Conservation (phyloP, 768 basidiomycete species). For the Leucosporidium creatinivorum region DNA sequence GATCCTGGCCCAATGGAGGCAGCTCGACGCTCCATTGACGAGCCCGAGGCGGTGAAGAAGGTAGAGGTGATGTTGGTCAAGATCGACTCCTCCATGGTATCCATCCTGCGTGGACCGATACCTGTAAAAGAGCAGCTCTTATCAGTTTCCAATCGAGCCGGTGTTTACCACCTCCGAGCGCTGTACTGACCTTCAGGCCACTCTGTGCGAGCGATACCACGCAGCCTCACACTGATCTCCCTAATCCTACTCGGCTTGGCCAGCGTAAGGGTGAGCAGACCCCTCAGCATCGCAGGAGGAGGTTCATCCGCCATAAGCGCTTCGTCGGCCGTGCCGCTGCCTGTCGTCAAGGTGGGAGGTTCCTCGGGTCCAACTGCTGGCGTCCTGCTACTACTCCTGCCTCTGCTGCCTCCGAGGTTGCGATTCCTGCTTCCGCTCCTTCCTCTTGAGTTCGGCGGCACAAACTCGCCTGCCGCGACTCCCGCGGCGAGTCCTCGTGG, state of each 20-base stretch:
- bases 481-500: conserved; percentile 1
- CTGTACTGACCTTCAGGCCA: conserved; percentile 73
- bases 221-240: conserved; percentile 71
- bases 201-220: conserved; percentile 61
- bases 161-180: not conserved
- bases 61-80: conserved; percentile 63
- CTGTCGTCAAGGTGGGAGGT: not conserved
- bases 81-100: conserved; percentile 68
- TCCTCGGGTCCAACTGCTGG: conserved; percentile 11
- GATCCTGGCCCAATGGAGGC: conserved; percentile 49
- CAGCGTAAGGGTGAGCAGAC: conserved; percentile 57
- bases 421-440: conserved; percentile 4
- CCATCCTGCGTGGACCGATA: conserved; percentile 63
- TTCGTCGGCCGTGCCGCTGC: not conserved
- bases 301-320: conserved; percentile 20
- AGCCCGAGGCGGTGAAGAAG: conserved; percentile 59
- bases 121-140: conserved; percentile 39
- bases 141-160: not conserved
- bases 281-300: conserved; percentile 56
- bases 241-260: conserved; percentile 76
- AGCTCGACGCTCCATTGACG: conserved; percentile 47
- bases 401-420: not conserved
- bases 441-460: not conserved
- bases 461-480: conserved; percentile 5
- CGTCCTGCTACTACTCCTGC: conserved; percentile 12